phyloP scores from a whole-genome alignment of 2,329 filamentous ascomycete genomes.

The Aspergillus nomiae region DNA sequence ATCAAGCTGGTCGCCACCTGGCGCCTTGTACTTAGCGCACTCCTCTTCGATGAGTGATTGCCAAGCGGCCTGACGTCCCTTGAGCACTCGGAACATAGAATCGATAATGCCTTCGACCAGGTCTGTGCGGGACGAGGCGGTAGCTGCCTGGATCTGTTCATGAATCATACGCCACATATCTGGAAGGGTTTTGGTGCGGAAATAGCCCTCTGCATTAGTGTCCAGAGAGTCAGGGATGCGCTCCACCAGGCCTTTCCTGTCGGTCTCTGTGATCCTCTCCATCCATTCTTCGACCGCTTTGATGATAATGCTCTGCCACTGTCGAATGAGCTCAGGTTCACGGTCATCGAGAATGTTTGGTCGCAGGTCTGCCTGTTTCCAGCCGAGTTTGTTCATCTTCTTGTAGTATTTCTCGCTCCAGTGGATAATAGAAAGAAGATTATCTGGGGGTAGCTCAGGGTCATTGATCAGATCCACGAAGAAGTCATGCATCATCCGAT shows the following conservation, averaged over 20 bases:
- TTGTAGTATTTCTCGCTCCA: conserved; percentile 96
- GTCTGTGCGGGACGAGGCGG: conserved; percentile 80
- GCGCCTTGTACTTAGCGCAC: conserved; percentile 68
- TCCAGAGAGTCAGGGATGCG: conserved; percentile 80
- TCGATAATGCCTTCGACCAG: conserved; percentile 95
- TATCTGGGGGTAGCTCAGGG: conserved; percentile 77
- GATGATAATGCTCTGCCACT: conserved; percentile 94
- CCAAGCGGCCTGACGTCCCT: conserved; percentile 80
- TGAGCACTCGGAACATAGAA: conserved; percentile 88
- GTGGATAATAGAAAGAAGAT: conserved; percentile 88
- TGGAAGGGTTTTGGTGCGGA: conserved; percentile 86
- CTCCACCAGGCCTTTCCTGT: conserved; percentile 77
- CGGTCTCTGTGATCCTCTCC: conserved; percentile 82
- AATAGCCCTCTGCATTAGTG: conserved; percentile 83
- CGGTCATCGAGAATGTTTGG: conserved; percentile 90
- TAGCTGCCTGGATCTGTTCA: conserved; percentile 85
- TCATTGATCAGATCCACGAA: conserved; percentile 81
- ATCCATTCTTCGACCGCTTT: conserved; percentile 97
- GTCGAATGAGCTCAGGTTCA: conserved; percentile 84
- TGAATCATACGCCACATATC: conserved; percentile 98
- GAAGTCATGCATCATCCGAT: conserved; percentile 93
- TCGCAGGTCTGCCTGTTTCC: conserved; percentile 71
- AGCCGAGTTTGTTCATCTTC: conserved; percentile 90
- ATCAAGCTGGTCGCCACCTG: conserved; percentile 56
- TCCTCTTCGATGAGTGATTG: conserved; percentile 88